Conservation (phyloP, 441 rosid genomes). For the Erysimum pusillum region DNA sequence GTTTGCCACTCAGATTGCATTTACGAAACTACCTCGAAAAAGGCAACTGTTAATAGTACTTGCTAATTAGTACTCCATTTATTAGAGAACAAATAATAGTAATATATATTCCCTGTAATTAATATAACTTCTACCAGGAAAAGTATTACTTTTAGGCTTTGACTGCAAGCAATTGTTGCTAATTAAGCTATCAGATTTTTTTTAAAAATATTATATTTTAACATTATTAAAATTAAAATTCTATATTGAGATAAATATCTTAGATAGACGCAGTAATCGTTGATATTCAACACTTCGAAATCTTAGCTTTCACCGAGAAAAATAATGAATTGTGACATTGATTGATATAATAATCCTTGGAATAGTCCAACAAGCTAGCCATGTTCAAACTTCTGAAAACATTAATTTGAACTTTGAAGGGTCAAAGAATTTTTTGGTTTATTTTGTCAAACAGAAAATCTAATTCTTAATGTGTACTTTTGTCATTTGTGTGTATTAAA, state of each 20-base stretch:
- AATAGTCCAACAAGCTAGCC: conserved; percentile 18
- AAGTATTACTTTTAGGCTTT: not conserved
- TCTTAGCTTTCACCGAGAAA: not conserved
- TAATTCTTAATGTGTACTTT: not conserved
- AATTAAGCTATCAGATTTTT: not conserved
- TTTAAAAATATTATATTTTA: too few species aligned
- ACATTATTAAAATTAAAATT: too few species aligned
- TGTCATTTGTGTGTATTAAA: not conserved
- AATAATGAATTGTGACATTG: not conserved
- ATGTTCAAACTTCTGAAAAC: conserved; percentile 27
- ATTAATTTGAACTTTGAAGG: not conserved
- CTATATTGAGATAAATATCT: too few species aligned
- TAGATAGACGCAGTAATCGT: not conserved
- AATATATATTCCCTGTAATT: too few species aligned
- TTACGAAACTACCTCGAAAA: conserved; percentile 16
- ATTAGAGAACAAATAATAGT: too few species aligned
- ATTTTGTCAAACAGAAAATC: not conserved
- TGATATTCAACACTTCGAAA: conserved; percentile 19
- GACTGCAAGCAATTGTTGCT: not conserved
- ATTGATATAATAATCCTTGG: not conserved
- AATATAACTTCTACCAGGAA: too few species aligned
- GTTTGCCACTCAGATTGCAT: conserved; percentile 10
- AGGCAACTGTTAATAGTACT: too few species aligned
- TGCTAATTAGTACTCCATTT: too few species aligned
- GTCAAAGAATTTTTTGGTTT: conserved; percentile 27